Evolutionary conservation across 495 filamentous ascomycete genomes (phyloP), one percentile per base, ranked within the genome.

Genomic region (Oidiodendron maius): DNA sequence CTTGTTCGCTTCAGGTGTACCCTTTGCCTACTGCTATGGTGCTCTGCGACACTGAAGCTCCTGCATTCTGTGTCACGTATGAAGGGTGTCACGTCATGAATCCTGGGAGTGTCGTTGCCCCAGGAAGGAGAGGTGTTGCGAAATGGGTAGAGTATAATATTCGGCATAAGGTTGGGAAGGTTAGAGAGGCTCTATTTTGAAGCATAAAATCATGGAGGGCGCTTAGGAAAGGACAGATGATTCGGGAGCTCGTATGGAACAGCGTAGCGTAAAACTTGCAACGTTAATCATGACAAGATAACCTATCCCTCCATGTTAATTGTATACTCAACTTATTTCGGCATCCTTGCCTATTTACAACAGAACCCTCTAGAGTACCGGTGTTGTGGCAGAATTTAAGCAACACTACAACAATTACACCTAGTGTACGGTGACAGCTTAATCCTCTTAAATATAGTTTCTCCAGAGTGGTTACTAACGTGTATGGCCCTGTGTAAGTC

Each of bases 21-120:
- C 93, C 93, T 10, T 64, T 97, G 32, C 93, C 93, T 4, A 91
- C 84, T 12, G 80, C 83, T 0, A 59, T 97, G 55, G 78, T 95
- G 18, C 64, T 98, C 16, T 82, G 85, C 4, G 93, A 98, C 59
- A 70, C 85, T 3, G 85, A 91, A 28, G 81, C 81, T 20, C 79
- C 83, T 36, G 73, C 89, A 0, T 97, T 94, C 59, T 82, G 81
- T 48, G 69, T 95, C 36, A 93, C 86, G 15, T 96, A 96, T 59
- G 89, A 96, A 65, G 91, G 89, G 2, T 97, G 93, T 58, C 83
- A 90, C 71, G 91, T 96, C 2, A 86, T 98, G 79, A 98, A 98
- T 60, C 93, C 93, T 0, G 93, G 89, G 10, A 71, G 73, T 38
- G 66, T 96, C 36, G 67, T 90, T 39, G 80, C 82, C 0, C 66